phyloP scores from a whole-genome alignment of 2,329 filamentous ascomycete species.

The Thelonectria rubi region DNA sequence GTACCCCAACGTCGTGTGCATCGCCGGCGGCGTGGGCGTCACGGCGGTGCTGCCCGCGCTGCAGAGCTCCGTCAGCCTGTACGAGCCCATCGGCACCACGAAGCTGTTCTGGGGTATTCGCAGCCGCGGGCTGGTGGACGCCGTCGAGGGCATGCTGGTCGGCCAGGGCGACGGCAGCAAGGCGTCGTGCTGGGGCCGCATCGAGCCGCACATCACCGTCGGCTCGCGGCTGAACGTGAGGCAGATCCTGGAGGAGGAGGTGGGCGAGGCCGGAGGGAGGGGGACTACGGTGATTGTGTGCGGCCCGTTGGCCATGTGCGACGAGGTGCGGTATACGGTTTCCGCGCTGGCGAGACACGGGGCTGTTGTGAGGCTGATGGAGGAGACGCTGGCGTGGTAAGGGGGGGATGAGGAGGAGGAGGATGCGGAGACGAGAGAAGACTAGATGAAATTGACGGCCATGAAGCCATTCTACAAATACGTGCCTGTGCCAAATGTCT shows the following conservation, averaged over 20 bases:
- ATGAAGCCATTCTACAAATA: no score
- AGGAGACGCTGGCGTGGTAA: constrained; percentile 32
- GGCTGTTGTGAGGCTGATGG: constrained; percentile 36
- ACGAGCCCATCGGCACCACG: constrained; percentile 34
- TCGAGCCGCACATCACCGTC: constrained; percentile 43
- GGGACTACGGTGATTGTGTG: constrained; percentile 45
- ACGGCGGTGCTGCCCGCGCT: constrained; percentile 43
- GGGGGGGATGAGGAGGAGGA: no score
- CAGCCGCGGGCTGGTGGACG: constrained; percentile 37
- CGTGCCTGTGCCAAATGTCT: no score
- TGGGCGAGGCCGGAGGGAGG: constrained; percentile 25
- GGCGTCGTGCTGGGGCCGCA: constrained; percentile 41
- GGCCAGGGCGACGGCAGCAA: constrained; percentile 14
- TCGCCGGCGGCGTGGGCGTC: constrained; percentile 46
- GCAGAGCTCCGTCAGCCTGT: constrained; percentile 32
- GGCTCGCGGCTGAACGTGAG: constrained; percentile 42
- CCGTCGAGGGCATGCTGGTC: constrained; percentile 38
- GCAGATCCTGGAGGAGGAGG: constrained; percentile 39
- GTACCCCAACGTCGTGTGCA: constrained; percentile 42
- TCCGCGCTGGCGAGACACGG: constrained; percentile 41
- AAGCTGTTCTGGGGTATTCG: constrained; percentile 46
- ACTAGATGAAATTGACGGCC: no score
- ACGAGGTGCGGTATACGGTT: constrained; percentile 42
- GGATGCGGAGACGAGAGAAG: no score
- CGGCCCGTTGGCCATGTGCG: constrained; percentile 43